Percentiles rank a stretch among this genome's conserved stretches.
These are phyloP conservation scores for Globisporangium perplexum DNA, from an alignment of 352 stramenopile species.

Conservation along the genomic window DNA sequence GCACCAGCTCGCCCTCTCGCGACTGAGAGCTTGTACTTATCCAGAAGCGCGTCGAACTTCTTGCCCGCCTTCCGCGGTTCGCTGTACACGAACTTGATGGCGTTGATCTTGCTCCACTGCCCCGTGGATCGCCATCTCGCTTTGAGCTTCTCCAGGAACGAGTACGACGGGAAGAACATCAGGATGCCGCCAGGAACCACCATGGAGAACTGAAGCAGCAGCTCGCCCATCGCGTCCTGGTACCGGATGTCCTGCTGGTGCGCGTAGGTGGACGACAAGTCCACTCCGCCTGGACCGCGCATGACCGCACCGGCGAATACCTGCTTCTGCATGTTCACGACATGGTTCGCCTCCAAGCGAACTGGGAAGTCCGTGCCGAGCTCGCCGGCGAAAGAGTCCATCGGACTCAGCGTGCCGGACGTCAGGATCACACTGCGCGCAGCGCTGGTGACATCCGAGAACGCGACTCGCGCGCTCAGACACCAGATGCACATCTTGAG, in stretches of 20 bases:
- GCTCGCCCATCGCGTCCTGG: conserved; percentile 75
- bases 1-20: conserved; percentile 8
- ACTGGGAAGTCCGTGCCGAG: conserved; percentile 77
- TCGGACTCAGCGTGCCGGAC: conserved; percentile 79
- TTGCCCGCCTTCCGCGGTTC: conserved; percentile 80
- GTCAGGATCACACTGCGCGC: conserved; percentile 77
- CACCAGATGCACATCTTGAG: conserved; percentile 87
- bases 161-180: conserved; percentile 87
- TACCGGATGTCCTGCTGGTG: conserved; percentile 80
- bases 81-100: conserved; percentile 53
- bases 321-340: conserved; percentile 83
- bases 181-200: conserved; percentile 72
- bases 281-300: conserved; percentile 53
- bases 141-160: conserved; percentile 63
- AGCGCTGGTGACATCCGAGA: conserved; percentile 67
- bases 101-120: conserved; percentile 49
- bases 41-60: conserved; percentile 72
- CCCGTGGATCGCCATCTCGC: conserved; percentile 67
- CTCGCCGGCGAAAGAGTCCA: conserved; percentile 84
- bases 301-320: conserved; percentile 75
- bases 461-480: conserved; percentile 75
- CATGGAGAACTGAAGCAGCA: conserved; percentile 63
- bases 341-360: conserved; percentile 79
- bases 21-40: conserved; percentile 66
- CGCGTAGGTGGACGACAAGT: conserved; percentile 72